Conservation (phyloP, 129 eudicot species). For the Artemisia annua region DNA sequence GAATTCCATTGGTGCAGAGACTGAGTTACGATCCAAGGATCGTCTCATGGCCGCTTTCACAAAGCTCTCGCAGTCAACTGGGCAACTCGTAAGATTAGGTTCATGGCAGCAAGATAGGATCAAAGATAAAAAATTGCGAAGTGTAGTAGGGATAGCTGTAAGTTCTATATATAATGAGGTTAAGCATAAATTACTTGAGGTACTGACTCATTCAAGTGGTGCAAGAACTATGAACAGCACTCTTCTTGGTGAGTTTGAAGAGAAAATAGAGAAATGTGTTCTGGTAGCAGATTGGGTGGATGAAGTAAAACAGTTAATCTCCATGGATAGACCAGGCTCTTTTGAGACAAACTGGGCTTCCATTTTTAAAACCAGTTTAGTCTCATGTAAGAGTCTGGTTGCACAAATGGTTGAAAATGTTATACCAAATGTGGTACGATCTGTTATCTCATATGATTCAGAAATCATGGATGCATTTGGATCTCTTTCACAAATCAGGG, state of each 20-base stretch:
- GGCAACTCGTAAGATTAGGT: slow-evolving; percentile 28
- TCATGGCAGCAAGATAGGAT: slow-evolving; percentile 39
- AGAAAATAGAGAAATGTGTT: slow-evolving; percentile 84
- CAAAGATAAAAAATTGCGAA: slow-evolving; percentile 34
- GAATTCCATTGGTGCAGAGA: slow-evolving; percentile 68
- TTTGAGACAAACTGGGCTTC: slow-evolving; percentile 70
- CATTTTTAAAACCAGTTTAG: slow-evolving; percentile 53
- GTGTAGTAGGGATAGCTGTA: slow-evolving; percentile 53
- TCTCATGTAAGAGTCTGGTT: slow-evolving; percentile 62
- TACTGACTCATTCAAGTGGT: slow-evolving; percentile 45
- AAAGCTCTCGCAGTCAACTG: slow-evolving; percentile 59
- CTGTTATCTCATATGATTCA: slow-evolving; percentile 64
- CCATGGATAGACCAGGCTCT: slow-evolving; percentile 25
- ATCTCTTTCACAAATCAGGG: slow-evolving; percentile 77
- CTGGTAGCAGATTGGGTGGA: slow-evolving; percentile 70
- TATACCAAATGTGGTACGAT: slow-evolving; percentile 65
- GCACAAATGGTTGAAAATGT: slow-evolving; percentile 64
- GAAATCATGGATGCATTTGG: slow-evolving; percentile 95
- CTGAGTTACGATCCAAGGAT: slow-evolving; percentile 67
- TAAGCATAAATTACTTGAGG: slow-evolving; percentile 55
- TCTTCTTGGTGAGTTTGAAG: slow-evolving; percentile 59
- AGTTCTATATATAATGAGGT: slow-evolving; percentile 71
- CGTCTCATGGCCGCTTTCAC: slow-evolving; percentile 62
- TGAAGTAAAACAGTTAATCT: slow-evolving; percentile 48
- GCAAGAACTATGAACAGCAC: slow-evolving; percentile 37